Evolutionary conservation across 2,329 filamentous ascomycete genomes (phyloP).

Genomic region (Zymoseptoria pseudotritici): DNA sequence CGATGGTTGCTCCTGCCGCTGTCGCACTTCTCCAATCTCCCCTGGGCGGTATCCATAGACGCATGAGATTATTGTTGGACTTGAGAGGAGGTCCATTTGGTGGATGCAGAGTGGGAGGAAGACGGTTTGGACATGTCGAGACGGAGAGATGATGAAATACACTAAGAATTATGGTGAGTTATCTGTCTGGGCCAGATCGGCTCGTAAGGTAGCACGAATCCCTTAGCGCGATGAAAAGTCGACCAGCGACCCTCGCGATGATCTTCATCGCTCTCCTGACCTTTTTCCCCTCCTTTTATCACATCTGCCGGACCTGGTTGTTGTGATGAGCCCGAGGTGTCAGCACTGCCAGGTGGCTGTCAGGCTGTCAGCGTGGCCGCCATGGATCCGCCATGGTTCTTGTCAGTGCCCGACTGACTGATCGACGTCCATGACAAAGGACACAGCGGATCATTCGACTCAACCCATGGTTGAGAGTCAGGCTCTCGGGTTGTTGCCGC

Average conservation of each 20-base stretch:
- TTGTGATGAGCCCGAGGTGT: background rate
- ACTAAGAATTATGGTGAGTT: background rate
- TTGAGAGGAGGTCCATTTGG: background rate
- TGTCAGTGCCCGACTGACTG: background rate
- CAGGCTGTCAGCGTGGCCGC: background rate
- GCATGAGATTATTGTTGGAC: background rate
- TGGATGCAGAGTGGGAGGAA: too few relatives aligned
- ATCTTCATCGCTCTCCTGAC: background rate
- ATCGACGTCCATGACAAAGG: background rate
- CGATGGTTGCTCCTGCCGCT: background rate
- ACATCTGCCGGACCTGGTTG: background rate
- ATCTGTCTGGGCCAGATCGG: background rate
- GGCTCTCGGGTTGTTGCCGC: background rate
- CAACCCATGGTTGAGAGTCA: background rate
- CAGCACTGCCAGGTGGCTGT: background rate
- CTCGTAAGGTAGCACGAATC: too few relatives aligned
- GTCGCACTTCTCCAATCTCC: too few relatives aligned
- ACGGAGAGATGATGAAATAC: background rate
- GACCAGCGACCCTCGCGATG: background rate
- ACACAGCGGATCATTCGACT: background rate
- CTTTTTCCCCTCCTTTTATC: background rate
- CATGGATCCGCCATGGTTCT: background rate
- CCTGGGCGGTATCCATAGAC: too few relatives aligned
- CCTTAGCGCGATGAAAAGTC: background rate
- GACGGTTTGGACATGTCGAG: too few relatives aligned